A percentile compares a stretch with the other conserved stretches of the same genome.
These are phyloP conservation scores for Fusarium sororula DNA, from an alignment of 2,329 filamentous ascomycete species.

Conservation along the genomic window DNA sequence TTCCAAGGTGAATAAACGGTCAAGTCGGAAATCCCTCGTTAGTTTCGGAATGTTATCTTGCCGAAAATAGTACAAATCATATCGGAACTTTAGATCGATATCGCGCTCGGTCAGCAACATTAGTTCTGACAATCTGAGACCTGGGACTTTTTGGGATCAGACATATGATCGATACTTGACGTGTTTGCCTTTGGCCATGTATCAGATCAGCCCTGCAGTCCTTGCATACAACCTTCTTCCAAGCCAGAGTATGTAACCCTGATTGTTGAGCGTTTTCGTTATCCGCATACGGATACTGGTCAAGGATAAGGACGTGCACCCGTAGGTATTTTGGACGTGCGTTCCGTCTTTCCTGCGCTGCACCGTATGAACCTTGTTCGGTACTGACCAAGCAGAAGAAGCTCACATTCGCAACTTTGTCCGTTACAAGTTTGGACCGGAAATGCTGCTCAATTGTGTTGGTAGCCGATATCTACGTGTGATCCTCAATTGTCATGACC, in stretches of 20 bases:
- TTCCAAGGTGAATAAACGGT: neutral
- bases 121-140: neutral
- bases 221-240: constrained; percentile 14
- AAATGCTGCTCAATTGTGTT: constrained; percentile 30
- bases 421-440: constrained; percentile 33
- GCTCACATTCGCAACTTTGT: constrained; percentile 32
- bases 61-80: constrained; percentile 6
- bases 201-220: constrained; percentile 32
- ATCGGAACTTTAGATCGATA: constrained; percentile 1
- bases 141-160: neutral
- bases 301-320: constrained; percentile 1
- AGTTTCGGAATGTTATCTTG: constrained; percentile 6
- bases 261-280: neutral
- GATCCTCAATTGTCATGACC: constrained; percentile 20
- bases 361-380: constrained; percentile 22
- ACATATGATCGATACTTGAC: neutral
- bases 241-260: neutral
- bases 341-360: constrained; percentile 3
- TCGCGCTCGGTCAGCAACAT: constrained; percentile 2
- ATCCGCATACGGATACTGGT: neutral
- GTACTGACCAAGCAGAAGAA: constrained; percentile 7
- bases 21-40: neutral
- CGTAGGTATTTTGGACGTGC: neutral
- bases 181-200: constrained; percentile 5
- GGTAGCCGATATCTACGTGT: constrained; percentile 28